phyloP scores from a whole-genome alignment of 2,329 filamentous ascomycete species.

The Colletotrichum gloeosporioides region DNA sequence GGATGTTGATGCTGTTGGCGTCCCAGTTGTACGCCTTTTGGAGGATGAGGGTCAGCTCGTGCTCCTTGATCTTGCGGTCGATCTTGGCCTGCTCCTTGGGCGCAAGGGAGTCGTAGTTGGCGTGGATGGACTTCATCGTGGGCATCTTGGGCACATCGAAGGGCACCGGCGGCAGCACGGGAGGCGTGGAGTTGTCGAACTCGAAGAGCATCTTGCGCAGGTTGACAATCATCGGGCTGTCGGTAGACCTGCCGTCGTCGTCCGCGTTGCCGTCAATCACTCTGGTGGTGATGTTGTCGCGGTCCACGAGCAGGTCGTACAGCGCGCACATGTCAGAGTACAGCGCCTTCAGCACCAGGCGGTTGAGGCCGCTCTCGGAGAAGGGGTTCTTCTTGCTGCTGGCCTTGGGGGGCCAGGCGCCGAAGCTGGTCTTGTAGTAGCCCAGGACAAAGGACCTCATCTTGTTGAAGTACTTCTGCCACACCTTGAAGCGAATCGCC shows the following conservation, averaged over 20 bases:
- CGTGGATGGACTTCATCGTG: constrained; percentile 67
- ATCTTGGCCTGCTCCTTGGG: constrained; percentile 78
- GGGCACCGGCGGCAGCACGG: constrained; percentile 88
- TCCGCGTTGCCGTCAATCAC: constrained; percentile 69
- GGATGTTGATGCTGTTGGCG: constrained; percentile 59
- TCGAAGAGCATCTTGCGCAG: constrained; percentile 83
- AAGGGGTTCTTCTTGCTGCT: constrained; percentile 91
- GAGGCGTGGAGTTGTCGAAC: constrained; percentile 87
- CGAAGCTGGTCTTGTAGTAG: constrained; percentile 66
- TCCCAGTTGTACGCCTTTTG: constrained; percentile 83
- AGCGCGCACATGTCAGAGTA: constrained; percentile 87
- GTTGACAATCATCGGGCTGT: constrained; percentile 69
- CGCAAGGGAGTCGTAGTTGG: constrained; percentile 68
- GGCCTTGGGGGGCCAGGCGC: constrained; percentile 88
- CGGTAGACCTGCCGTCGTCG: constrained; percentile 44
- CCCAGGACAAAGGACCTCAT: constrained; percentile 76
- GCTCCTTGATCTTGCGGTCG: constrained; percentile 74
- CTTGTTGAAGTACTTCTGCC: constrained; percentile 76
- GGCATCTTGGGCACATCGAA: constrained; percentile 87
- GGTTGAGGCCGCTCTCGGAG: constrained; percentile 84
- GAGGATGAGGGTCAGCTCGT: constrained; percentile 80
- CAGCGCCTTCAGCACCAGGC: constrained; percentile 79
- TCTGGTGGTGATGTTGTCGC: constrained; percentile 77
- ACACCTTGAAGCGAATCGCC: constrained; percentile 81
- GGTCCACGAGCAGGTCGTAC: constrained; percentile 89